Evolutionary conservation across 768 basidiomycete genomes (phyloP).

Genomic region (Sarcomyxa edulis): DNA sequence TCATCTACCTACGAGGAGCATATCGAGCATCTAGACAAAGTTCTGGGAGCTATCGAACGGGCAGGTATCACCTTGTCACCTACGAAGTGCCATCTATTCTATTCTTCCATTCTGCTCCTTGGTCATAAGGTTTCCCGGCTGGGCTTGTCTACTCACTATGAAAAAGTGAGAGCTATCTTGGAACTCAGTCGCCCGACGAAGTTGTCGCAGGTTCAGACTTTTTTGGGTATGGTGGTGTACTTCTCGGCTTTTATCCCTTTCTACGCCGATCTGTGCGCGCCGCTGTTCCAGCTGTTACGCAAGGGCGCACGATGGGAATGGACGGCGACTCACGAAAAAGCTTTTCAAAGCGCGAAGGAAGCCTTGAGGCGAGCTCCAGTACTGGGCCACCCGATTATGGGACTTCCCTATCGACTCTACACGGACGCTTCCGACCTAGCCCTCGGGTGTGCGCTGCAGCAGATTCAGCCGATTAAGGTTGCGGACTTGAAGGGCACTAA

Average conservation of each 20-base stretch:
- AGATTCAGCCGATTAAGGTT: too few relatives aligned
- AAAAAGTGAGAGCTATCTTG: conserved; percentile 30
- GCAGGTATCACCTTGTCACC: conserved; percentile 27
- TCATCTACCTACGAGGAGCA: too few relatives aligned
- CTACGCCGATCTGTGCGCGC: conserved; percentile 26
- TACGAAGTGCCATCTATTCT: conserved; percentile 28
- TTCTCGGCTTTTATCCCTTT: conserved; percentile 29
- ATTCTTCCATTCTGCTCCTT: too few relatives aligned
- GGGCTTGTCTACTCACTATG: conserved; percentile 29
- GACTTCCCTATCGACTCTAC: too few relatives aligned
- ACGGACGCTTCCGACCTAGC: conserved; percentile 28
- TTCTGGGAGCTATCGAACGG: conserved; percentile 19
- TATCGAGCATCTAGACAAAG: too few relatives aligned
- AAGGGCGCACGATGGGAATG: conserved; percentile 20
- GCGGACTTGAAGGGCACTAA: too few relatives aligned
- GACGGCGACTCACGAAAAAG: conserved; percentile 3
- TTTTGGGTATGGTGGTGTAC: conserved; percentile 32
- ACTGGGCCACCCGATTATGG: conserved; percentile 20
- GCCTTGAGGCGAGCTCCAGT: conserved; percentile 24
- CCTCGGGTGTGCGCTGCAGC: too few relatives aligned
- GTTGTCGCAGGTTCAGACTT: conserved; percentile 21
- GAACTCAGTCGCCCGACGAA: conserved; percentile 21
- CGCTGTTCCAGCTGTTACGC: conserved; percentile 25
- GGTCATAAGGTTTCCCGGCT: too few relatives aligned
- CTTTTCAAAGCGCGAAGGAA: not conserved